Base-by-base conservation (phyloP, 768 basidiomycete species). In the Phaeotremella skinneri region DNA sequence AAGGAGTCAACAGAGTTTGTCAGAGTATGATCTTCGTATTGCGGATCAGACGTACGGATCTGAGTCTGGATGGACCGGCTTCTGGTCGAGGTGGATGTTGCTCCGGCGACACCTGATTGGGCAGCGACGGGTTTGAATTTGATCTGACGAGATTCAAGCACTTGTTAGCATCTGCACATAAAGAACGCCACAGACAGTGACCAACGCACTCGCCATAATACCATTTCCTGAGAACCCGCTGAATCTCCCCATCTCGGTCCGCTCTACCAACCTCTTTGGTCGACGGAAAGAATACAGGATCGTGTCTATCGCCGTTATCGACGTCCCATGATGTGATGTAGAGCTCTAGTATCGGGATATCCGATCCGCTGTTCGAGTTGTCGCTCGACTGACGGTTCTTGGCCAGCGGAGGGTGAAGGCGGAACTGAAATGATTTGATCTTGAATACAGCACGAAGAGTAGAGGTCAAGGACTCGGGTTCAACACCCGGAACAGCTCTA, bases 171-270 rank as follows among this genome's bases (percentile, higher is more conserved):
- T 17, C 16, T 4, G 17, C 23, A 21, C 25, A 20, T 13, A 17
- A 52, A 23, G 16, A n/a, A n/a, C n/a, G n/a, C n/a, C n/a, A n/a
- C n/a, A n/a, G n/a, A n/a, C n/a, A n/a, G n/a, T n/a, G n/a, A n/a
- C 7, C 14, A 9, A 62, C 70, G 56, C 42, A 72, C 67, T 72
- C 67, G 25, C 70, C 70, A 43, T 59, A 52, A 62, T 59, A 72
- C 70, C 70, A 72, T 49, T 66, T 69, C 53, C 62, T 58, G 42
- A 72, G 31, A 16, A 72, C 59, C 39, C 45, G 59, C 48, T 67
- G 61, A 1, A 67, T 52, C 27, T 61, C 55, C n/a, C 41, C 64
- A 51, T 61, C 63, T 9, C 29, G 29, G 6, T 49, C 52, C 1
- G 62, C 62, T 21, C 49, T 49, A 2, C 64, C 62, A 20, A 69